Evolutionary conservation across 2,329 filamentous ascomycete species (phyloP), one percentile per base, ranked within the genome.

Genomic region (Mollisiaceae sp.): DNA sequence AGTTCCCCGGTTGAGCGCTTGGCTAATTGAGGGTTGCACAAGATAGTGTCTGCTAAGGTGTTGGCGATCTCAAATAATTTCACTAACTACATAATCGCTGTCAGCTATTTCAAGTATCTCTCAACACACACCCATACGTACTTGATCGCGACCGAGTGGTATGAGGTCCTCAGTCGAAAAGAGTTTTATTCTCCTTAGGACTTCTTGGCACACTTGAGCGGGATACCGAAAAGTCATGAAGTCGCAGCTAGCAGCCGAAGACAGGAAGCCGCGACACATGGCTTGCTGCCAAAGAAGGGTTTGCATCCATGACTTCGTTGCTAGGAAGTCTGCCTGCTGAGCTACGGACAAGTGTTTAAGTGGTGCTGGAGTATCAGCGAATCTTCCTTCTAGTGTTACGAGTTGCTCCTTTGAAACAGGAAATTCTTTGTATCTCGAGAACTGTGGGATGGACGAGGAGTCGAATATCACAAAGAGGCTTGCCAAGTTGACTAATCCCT

Each of bases 361-460:
- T 32, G 50, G 50, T 18, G 50, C 11, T 54, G 50, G 24, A 54
- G 50, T 32, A 11, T 35, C 32, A 3, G 50, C 50, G 22, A 54
- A 32, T 27, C 4, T 54, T 35, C 22, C 15, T 54, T 54, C 22
- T 4, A 54, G 50, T 18, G 3, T 24, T 4, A 54, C 24, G 27
- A 54, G 50, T 54, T 18, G 50, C 12, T 54, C 22, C 22, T 54
- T 54, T 14, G 50, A 54, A 4, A 54, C 50, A 4, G 50, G 27
- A 35, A 54, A 54, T 18, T 54, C 50, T 54, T 35, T 54, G 18
- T 54, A 54, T 24, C 50, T 54, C 27, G 50, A 54, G 50, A 54
- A 54, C 24, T 54, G 50, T 24, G 50, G 50, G 22, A 54, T 18
- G 5, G 50, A 54, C 12, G 50, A 54, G 12, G 50, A 54, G 27